Conservation (phyloP, 176 grass and related monocot species). For the Urochloa ruziziensis region DNA sequence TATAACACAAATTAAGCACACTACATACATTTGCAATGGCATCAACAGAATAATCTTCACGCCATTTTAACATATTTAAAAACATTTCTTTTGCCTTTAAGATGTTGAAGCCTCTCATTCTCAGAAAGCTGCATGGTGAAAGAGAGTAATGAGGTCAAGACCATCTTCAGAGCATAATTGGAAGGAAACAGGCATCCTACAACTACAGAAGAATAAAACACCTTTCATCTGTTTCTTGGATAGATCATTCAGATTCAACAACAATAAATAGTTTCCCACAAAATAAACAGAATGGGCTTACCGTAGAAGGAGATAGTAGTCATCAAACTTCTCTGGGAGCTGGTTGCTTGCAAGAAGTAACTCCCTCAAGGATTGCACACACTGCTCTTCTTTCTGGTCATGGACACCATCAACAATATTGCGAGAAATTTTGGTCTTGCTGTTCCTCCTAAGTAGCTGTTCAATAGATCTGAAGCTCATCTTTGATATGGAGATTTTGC, state of each 20-base stretch:
- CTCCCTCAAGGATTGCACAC: slow-evolving; percentile 59
- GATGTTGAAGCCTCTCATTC: slow-evolving; percentile 78
- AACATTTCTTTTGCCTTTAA: slow-evolving; percentile 83
- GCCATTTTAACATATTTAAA: slow-evolving; percentile 95
- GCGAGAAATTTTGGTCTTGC: slow-evolving; percentile 50
- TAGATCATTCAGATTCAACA: neutral
- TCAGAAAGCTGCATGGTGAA: slow-evolving; percentile 67
- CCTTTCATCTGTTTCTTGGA: neutral
- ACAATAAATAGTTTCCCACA: slow-evolving; percentile 1
- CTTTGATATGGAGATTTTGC: slow-evolving; percentile 46
- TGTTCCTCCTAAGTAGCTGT: slow-evolving; percentile 52
- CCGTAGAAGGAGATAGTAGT: slow-evolving; percentile 91
- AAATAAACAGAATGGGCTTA: slow-evolving; percentile 29
- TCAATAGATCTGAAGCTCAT: slow-evolving; percentile 76
- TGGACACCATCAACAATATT: slow-evolving; percentile 40
- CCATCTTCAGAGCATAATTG: neutral
- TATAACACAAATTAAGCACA: slow-evolving; percentile 23
- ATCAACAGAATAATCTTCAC: slow-evolving; percentile 75
- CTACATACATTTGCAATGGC: slow-evolving; percentile 64
- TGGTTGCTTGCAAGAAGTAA: slow-evolving; percentile 61
- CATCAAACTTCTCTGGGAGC: slow-evolving; percentile 82
- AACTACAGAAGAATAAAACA: slow-evolving; percentile 16
- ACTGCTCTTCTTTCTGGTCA: slow-evolving; percentile 66
- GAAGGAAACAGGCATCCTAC: slow-evolving; percentile 6
- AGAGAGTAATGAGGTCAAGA: slow-evolving; percentile 15